These are phyloP conservation scores for Cystobasidium onofrii DNA, from an alignment of 768 basidiomycete genomes.

Conservation along the genomic window DNA sequence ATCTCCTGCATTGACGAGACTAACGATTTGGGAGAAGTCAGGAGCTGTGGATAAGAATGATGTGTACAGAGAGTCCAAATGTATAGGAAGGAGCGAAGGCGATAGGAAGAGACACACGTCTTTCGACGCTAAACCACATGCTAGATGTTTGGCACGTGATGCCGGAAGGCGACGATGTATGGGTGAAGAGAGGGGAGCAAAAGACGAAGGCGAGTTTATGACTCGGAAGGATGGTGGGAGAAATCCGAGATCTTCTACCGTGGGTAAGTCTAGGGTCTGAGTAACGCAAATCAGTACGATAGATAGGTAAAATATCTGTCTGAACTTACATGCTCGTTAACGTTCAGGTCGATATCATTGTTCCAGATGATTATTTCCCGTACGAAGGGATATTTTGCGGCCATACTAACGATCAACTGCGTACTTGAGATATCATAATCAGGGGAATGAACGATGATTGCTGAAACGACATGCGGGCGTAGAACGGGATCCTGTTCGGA, in stretches of 20 bases:
- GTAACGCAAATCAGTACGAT: neutral
- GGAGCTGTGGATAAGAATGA: slow-evolving; percentile 24
- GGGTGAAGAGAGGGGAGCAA: neutral
- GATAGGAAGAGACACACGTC: slow-evolving; percentile 35
- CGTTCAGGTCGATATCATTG: slow-evolving; percentile 17
- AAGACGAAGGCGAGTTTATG: slow-evolving; percentile 6
- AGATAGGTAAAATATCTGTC: neutral
- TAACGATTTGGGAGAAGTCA: slow-evolving; percentile 4
- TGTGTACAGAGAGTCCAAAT: slow-evolving; percentile 36
- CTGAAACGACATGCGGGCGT: slow-evolving; percentile 1
- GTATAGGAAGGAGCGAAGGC: neutral
- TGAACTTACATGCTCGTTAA: neutral
- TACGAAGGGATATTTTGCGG: slow-evolving; percentile 36
- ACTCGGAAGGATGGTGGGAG: neutral
- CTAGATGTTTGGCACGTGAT: slow-evolving; percentile 33
- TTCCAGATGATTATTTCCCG: slow-evolving; percentile 41
- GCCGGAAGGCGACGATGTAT: slow-evolving; percentile 3
- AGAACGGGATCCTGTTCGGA: neutral
- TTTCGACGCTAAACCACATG: slow-evolving; percentile 34
- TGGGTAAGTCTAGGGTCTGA: neutral
- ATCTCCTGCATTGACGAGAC: neutral
- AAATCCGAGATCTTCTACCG: neutral
- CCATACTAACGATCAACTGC: slow-evolving; percentile 32
- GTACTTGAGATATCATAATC: neutral
- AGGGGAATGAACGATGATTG: slow-evolving; percentile 17